Evolutionary conservation across 306 rosid genomes (phyloP), one percentile per base, ranked within the genome.

Genomic region (Citrullus mucosospermus): DNA sequence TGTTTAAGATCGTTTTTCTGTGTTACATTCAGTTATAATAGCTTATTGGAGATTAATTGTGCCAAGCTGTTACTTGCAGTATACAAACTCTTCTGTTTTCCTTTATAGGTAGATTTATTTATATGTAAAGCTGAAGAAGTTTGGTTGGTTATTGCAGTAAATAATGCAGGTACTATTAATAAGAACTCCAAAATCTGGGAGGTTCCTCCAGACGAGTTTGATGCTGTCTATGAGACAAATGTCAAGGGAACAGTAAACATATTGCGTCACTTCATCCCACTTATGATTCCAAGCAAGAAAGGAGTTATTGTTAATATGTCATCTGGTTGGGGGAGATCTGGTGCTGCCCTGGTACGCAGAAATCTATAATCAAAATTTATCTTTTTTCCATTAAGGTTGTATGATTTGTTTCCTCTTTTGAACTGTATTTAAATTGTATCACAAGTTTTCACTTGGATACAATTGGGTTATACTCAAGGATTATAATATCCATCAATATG

Each of bases 291-390:
- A 1, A 81, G 81, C 73, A 82, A 85, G 83, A 81, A 85, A 46
- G 93, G 93, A 5, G 81, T 90, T 41, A 90, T 94, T 28, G 98
- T 94, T 32, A 94, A 94, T 81, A 86, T 90, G 87, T 94, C 98
- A 9, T 94, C 98, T 1, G 98, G 98, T 16, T 94, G 98, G 98
- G 98, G 98, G 43, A 87, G 98, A 76, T 91, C 97, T 4, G 96
- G 93, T 39, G 98, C 98, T 11, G 96, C 98, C 9, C 87, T 90
- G 78, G 97, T 86, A 51, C 34, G 79, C 78, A 38, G 71, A 50
- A 25, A 70, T 32, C 32, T 11, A 6, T 22, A 53, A 48, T 34
- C 30, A 39, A 32, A 53, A 75, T 55, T 34, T 75, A 36, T 75
- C 11, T 34, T 54, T 17, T 55, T 50, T 50, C 43, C 51, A 66